These are phyloP conservation scores for Trichophyton rubrum DNA, from an alignment of 2,329 filamentous ascomycete species.

Conservation along the genomic window DNA sequence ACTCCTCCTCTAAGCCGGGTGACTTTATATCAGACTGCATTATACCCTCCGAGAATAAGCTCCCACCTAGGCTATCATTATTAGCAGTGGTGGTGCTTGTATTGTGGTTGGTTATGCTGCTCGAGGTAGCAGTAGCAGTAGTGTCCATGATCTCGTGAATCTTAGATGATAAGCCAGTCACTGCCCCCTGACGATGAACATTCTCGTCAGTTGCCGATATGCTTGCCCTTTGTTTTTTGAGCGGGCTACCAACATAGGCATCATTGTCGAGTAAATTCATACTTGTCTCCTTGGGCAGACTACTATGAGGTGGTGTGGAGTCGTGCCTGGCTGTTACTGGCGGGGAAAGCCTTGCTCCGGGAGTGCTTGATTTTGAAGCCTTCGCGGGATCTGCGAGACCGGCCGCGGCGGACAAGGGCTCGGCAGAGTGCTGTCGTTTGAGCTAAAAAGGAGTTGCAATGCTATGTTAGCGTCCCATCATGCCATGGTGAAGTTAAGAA, in stretches of 20 bases:
- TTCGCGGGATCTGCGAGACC: conserved; percentile 24
- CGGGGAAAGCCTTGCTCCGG: conserved; percentile 27
- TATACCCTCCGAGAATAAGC: conserved; percentile 2
- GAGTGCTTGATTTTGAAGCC: conserved; percentile 32
- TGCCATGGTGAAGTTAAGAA: background rate
- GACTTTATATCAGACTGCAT: conserved; percentile 7
- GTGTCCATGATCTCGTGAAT: conserved; percentile 27
- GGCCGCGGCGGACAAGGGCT: conserved; percentile 35
- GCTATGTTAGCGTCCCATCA: background rate
- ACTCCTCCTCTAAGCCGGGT: conserved; percentile 7
- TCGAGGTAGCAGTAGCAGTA: background rate
- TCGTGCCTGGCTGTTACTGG: conserved; percentile 22
- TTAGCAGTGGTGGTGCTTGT: background rate
- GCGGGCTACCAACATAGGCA: conserved; percentile 32
- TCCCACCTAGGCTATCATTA: background rate
- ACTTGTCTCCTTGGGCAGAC: conserved; percentile 10
- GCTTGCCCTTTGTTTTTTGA: conserved; percentile 37
- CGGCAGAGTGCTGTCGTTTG: conserved; percentile 54
- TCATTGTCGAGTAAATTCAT: conserved; percentile 21
- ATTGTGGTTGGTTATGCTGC: background rate
- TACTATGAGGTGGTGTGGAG: conserved; percentile 24
- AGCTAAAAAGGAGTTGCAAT: conserved; percentile 33
- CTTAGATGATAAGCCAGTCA: conserved; percentile 26
- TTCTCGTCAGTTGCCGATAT: conserved; percentile 33
- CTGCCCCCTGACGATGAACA: conserved; percentile 29